Conservation (phyloP, 1,284 basidiomycete genomes). For the Pseudozyma tsukubaensis region DNA sequence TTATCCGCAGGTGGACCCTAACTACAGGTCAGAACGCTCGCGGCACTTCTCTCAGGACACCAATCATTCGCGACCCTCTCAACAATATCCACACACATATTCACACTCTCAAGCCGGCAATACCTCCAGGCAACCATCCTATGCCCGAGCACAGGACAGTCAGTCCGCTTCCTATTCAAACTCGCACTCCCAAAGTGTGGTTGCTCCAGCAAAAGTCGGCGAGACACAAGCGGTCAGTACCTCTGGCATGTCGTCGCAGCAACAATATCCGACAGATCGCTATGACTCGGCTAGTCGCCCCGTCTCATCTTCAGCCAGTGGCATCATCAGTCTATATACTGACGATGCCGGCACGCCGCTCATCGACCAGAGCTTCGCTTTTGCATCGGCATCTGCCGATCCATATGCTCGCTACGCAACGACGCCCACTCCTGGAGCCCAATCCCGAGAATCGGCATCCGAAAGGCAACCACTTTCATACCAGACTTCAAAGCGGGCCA, state of each 20-base stretch:
- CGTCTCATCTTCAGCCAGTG: constrained; percentile 47
- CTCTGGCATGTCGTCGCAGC: neutral
- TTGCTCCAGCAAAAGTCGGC: neutral
- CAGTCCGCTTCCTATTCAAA: neutral
- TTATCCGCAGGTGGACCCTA: neutral
- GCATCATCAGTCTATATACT: constrained; percentile 55
- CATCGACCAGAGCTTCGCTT: constrained; percentile 17
- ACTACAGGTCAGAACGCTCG: constrained; percentile 5
- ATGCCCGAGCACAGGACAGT: neutral
- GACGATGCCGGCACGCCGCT: constrained; percentile 27
- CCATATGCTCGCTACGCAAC: constrained; percentile 2
- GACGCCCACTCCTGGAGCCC: constrained; percentile 1
- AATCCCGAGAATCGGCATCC: neutral
- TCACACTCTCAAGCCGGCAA: neutral
- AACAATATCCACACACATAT: neutral
- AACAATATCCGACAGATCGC: constrained; percentile 2
- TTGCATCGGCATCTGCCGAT: constrained; percentile 5
- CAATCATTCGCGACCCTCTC: constrained; percentile 4
- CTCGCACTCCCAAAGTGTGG: neutral
- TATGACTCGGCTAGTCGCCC: constrained; percentile 20
- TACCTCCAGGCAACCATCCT: constrained; percentile 1
- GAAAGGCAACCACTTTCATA: constrained; percentile 5
- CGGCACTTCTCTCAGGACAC: constrained; percentile 12
- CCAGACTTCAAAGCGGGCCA: constrained; percentile 25
- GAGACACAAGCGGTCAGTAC: neutral